Evolutionary conservation across 2,329 filamentous ascomycete genomes (phyloP).

Genomic region (Ceratocystiopsis sp.): DNA sequence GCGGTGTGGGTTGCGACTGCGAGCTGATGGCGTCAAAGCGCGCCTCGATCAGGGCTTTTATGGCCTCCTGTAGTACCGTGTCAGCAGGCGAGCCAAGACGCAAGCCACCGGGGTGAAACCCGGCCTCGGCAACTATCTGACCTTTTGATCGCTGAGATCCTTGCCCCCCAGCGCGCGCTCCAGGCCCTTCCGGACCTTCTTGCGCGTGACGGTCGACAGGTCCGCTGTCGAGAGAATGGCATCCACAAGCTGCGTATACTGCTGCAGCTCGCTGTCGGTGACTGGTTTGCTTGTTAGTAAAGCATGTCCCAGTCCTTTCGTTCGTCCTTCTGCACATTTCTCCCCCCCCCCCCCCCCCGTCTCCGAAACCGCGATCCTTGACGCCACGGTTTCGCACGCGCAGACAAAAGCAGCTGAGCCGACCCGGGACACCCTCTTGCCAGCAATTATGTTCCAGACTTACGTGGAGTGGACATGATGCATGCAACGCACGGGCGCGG

Average conservation of each 20-base stretch:
- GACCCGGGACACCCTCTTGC: too few species aligned
- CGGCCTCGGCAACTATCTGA: constrained; percentile 11
- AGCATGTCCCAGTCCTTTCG: too few species aligned
- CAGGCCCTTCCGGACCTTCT: constrained; percentile 41
- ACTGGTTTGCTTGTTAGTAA: constrained; percentile 21
- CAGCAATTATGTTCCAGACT: too few species aligned
- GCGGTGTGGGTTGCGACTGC: constrained; percentile 24
- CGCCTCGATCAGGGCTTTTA: constrained; percentile 55
- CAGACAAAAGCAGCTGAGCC: too few species aligned
- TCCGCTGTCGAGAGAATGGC: constrained; percentile 39
- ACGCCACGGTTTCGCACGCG: too few species aligned
- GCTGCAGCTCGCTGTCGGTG: constrained; percentile 28
- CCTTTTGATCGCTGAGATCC: constrained; percentile 43
- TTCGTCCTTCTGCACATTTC: too few species aligned
- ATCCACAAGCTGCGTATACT: constrained; percentile 43
- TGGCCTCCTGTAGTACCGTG: constrained; percentile 33
- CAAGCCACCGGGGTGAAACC: not conserved
- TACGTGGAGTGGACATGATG: too few species aligned
- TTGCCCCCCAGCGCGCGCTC: constrained; percentile 36
- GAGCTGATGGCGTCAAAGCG: constrained; percentile 55
- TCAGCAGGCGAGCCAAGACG: too few species aligned
- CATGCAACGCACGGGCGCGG: too few species aligned
- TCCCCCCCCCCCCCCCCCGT: too few species aligned
- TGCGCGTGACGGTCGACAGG: constrained; percentile 45
- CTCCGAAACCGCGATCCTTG: too few species aligned